Evolutionary conservation across 1,139 yeast genomes (phyloP).

Genomic region (Entelexis paramagnoliae): DNA sequence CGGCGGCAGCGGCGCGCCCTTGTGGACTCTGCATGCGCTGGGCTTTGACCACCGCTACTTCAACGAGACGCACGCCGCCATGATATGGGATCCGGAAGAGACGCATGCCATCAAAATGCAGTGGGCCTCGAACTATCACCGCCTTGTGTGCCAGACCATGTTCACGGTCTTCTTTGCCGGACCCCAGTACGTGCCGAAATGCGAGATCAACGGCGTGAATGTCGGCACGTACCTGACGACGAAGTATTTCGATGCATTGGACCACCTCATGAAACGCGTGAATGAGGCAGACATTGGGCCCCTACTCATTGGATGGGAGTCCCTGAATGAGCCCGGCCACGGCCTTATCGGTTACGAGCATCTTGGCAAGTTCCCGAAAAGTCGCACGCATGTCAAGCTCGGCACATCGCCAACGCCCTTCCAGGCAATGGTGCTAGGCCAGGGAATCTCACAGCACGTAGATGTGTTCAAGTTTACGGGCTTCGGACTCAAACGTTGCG

Average conservation of each 20-base stretch:
- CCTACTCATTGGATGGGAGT: slow-evolving; percentile 60
- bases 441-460: slow-evolving; percentile 57
- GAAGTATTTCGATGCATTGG: slow-evolving; percentile 49
- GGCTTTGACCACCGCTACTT: slow-evolving; percentile 66
- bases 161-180: slow-evolving; percentile 80
- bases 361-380: slow-evolving; percentile 24
- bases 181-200: slow-evolving; percentile 53
- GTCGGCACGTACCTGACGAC: slow-evolving; percentile 69
- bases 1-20: slow-evolving; percentile 90
- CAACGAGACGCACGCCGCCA: slow-evolving; percentile 30
- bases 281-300: slow-evolving; percentile 38
- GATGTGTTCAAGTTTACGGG: slow-evolving; percentile 56
- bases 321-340: slow-evolving; percentile 73
- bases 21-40: slow-evolving; percentile 83
- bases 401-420: slow-evolving; percentile 32
- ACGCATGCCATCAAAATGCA: slow-evolving; percentile 45
- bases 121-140: slow-evolving; percentile 77
- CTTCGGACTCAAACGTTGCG: slow-evolving; percentile 54
- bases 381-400: slow-evolving; percentile 25
- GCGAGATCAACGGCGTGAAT: slow-evolving; percentile 56
- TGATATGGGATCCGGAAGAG: slow-evolving; percentile 21
- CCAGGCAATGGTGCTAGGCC: slow-evolving; percentile 42
- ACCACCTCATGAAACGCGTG: slow-evolving; percentile 45
- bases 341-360: slow-evolving; percentile 29
- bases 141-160: slow-evolving; percentile 70